Base-by-base conservation (phyloP, 495 filamentous ascomycete genomes). In the Evansstolkia leycettana region DNA sequence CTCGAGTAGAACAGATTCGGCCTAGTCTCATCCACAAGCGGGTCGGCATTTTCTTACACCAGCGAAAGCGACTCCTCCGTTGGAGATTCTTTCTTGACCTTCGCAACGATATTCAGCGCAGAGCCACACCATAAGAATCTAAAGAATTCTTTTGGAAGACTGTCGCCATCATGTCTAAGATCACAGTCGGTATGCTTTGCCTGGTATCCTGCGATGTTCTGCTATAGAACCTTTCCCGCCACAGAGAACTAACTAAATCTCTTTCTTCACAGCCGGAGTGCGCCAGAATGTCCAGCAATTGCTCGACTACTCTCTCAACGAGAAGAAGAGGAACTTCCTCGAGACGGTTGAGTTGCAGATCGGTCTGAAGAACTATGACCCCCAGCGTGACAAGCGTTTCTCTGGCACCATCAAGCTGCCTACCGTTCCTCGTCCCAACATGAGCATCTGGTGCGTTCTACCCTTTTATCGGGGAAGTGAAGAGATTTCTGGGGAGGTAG, bases 321-420 rank as follows among this genome's bases (percentile, higher is more conserved):
- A 84, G 65, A 96, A 98, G 82, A 98, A 98, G 82, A 72, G 90
- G 43, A 96, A 96, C 78, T 98, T 96, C 76, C 77, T 94, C 68
- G 86, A 93, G 74, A 93, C 86, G 56, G 63, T 71, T 48, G 67
- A 73, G 57, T 84, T 96, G 57, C 89, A 96, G 69, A 94, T 98
- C 74, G 90, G 90, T 58, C 80, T 98, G 60, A 98, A 98, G 83
- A 98, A 98, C 82, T 98, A 98, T 74, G 90, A 98, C 58, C 90
- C 90, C 58, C 88, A 95, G 76, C 86, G 89, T 82, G 90, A 98
- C 73, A 98, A 98, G 87, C 90, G 90, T 89, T 98, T 98, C 85
- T 90, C 83, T 30, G 90, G 90, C 67, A 96, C 92, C 60, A 83
- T 98, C 71, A 82, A 80, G 71, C 82, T 96, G 41, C 87, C 89